phyloP scores from a whole-genome alignment of 306 rosid genomes.

The Castanea crenata region DNA sequence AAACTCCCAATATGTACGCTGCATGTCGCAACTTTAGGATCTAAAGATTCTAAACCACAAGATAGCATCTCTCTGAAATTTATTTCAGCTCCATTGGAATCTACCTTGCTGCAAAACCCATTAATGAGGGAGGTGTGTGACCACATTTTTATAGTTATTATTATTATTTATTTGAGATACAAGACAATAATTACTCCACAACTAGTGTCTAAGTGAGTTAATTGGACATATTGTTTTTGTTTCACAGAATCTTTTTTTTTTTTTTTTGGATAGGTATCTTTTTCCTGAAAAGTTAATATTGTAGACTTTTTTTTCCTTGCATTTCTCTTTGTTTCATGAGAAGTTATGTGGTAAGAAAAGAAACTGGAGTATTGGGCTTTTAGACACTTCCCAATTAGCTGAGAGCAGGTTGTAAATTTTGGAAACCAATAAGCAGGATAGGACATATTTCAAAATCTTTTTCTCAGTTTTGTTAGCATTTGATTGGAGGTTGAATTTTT shows the following conservation, averaged over 20 bases:
- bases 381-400: neutral
- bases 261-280: too few species aligned
- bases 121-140: constrained; percentile 67
- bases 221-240: too few species aligned
- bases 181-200: too few species aligned
- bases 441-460: neutral
- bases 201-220: too few species aligned
- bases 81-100: constrained; percentile 54
- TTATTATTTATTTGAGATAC: too few species aligned
- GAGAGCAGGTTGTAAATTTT: neutral
- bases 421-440: neutral
- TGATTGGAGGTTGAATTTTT: neutral
- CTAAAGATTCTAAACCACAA: constrained; percentile 38
- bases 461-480: constrained; percentile 2
- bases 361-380: constrained; percentile 15
- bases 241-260: too few species aligned
- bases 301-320: neutral
- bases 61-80: constrained; percentile 57
- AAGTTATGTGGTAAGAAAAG: neutral
- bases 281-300: too few species aligned
- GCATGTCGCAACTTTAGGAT: constrained; percentile 74
- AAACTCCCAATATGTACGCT: constrained; percentile 63
- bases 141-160: constrained; percentile 35
- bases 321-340: neutral
- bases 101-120: constrained; percentile 64